phyloP scores from a whole-genome alignment of 2,329 filamentous ascomycete species.

The Westerdykella ornata region DNA sequence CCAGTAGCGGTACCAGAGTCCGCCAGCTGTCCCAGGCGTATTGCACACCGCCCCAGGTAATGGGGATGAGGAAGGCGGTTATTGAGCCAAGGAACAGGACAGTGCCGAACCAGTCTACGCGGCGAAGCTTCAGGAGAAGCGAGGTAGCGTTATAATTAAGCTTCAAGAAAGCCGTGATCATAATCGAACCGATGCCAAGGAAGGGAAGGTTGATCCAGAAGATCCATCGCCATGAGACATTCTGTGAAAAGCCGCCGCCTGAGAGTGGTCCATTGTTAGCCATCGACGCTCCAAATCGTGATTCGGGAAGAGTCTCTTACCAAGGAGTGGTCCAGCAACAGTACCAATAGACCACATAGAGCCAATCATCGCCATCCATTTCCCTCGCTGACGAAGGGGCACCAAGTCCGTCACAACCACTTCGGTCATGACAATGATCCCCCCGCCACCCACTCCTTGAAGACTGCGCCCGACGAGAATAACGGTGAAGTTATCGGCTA shows the following conservation, averaged over 20 bases:
- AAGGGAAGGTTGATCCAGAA: conserved; percentile 60
- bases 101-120: conserved; percentile 59
- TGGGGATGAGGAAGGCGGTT: conserved; percentile 54
- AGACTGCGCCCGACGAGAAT: conserved; percentile 35
- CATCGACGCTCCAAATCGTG: neutral
- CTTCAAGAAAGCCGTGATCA: conserved; percentile 50
- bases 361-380: conserved; percentile 39
- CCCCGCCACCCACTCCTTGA: conserved; percentile 40
- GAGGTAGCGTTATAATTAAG: conserved; percentile 45
- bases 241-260: conserved; percentile 49
- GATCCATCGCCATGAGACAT: conserved; percentile 55
- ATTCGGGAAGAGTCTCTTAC: conserved; percentile 7
- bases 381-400: conserved; percentile 39
- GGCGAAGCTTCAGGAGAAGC: conserved; percentile 45
- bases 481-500: conserved; percentile 36
- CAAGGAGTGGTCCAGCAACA: conserved; percentile 44
- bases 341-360: conserved; percentile 52
- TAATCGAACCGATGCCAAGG: conserved; percentile 43
- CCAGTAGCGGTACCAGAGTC: conserved; percentile 54
- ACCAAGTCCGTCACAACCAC: conserved; percentile 45
- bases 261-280: neutral
- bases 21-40: conserved; percentile 58
- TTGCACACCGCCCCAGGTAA: conserved; percentile 61
- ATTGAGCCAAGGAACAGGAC: conserved; percentile 54
- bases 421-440: conserved; percentile 39